Percentiles rank a stretch among this genome's conserved stretches.
phyloP scores from a whole-genome alignment of 176 grass and related monocot genomes.

The Ensete glaucum region DNA sequence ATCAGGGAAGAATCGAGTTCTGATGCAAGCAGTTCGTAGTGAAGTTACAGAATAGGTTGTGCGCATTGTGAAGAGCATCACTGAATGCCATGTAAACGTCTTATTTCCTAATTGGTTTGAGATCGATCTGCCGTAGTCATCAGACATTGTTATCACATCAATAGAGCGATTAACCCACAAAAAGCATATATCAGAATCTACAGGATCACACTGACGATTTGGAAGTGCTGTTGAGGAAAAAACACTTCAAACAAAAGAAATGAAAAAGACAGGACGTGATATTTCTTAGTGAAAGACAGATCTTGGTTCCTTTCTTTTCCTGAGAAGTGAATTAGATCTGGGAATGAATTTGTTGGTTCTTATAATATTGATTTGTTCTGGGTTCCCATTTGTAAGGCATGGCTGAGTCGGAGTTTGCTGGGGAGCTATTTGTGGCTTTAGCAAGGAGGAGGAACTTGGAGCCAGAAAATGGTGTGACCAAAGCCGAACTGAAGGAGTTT shows the following conservation, averaged over 20 bases:
- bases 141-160: no score
- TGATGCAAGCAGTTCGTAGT: background rate
- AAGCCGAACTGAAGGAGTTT: slow-evolving; percentile 83
- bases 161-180: no score
- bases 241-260: background rate
- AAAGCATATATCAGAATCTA: no score
- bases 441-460: slow-evolving; percentile 58
- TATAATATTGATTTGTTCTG: background rate
- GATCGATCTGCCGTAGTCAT: background rate
- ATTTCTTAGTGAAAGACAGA: background rate
- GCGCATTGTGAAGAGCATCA: background rate
- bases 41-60: background rate
- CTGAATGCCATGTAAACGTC: background rate
- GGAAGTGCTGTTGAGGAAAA: no score
- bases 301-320: background rate
- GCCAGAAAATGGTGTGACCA: slow-evolving; percentile 44
- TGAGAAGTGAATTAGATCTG: background rate
- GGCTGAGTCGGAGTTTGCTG: slow-evolving; percentile 90
- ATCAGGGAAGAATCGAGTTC: background rate
- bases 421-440: slow-evolving; percentile 72
- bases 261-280: background rate
- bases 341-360: background rate
- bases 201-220: no score
- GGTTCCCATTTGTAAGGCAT: slow-evolving; percentile 44
- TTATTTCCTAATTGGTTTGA: background rate